Base-by-base conservation (phyloP, 2,329 filamentous ascomycete species). In the Trichoderma hamatum region DNA sequence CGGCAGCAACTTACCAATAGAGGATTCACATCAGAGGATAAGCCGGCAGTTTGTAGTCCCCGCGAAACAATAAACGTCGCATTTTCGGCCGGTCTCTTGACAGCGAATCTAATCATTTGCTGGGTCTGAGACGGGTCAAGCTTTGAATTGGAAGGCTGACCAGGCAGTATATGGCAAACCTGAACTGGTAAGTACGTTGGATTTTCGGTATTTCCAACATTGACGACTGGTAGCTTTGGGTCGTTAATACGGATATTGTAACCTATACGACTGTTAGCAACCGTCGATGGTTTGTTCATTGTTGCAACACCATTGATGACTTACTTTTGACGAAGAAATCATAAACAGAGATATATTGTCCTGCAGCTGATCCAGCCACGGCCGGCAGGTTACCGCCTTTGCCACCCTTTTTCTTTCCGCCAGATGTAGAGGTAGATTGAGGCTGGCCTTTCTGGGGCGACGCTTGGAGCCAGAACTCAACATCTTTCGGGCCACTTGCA, bases 21-120 rank as follows among this genome's bases (percentile, higher is more conserved):
- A 1, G 76, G 65, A 62, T 83, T 84, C 1, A 76, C 74, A 1
- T 75, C 70, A 19, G 61, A 24, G 5, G 73, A 71, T 9, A 89
- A 76, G 4, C 86, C 85, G 30, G 88, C 80, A 1, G 84, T 79
- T 3, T 73, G 69, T n/a, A 83, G 75, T 0, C 87, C 88, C 9
- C 82, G 80, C 0, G 74, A 79, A 5, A 83, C 79, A 71, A 91
- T 90, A 0, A 84, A 86, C 9, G 78, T 73, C 0, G 85, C 87
- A 74, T 91, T 91, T 19, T 82, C 77, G 3, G 78, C 80, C 0
- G 89, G 89, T 3, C 74, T 77, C 16, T 86, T 82, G 21, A 88
- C 87, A 5, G 89, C 88, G 73, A 90, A 89, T 0, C 73, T 75
- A 51, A 91, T 85, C 88, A 92, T 90, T 1, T 81, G 72, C 1